Conservation (phyloP, 257 asterid species). For the Cruciata laevipes region DNA sequence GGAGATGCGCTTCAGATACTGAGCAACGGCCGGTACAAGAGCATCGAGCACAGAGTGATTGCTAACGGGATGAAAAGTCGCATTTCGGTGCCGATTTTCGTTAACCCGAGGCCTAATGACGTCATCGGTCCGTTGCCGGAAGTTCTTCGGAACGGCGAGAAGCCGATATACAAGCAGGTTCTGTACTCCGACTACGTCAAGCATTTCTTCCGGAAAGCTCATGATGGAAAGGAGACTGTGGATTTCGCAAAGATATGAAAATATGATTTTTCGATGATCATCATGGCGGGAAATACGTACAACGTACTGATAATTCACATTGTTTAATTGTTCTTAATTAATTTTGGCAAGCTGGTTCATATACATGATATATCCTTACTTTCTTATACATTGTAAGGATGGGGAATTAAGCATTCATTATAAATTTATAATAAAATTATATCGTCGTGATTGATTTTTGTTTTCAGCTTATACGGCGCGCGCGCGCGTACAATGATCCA, state of each 20-base stretch:
- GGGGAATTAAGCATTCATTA: too few species aligned
- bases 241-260: conserved; percentile 27
- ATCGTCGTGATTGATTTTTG: too few species aligned
- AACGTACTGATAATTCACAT: too few species aligned
- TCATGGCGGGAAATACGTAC: too few species aligned
- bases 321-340: too few species aligned
- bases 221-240: conserved; percentile 27
- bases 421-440: too few species aligned
- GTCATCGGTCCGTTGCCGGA: conserved; percentile 27
- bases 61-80: conserved; percentile 22
- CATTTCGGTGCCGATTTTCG: conserved; percentile 28
- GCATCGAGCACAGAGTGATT: conserved; percentile 25
- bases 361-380: too few species aligned
- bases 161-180: conserved; percentile 23
- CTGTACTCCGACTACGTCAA: conserved; percentile 30
- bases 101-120: conserved; percentile 24
- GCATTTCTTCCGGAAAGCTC: conserved; percentile 33
- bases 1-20: conserved; percentile 30
- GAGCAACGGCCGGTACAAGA: conserved; percentile 29
- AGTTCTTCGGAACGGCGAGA: conserved; percentile 21
- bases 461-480: too few species aligned
- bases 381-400: too few species aligned
- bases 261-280: not conserved
- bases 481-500: too few species aligned
- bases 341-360: too few species aligned